phyloP scores from a whole-genome alignment of 192 early-diverging fungal genomes.

The Gonapodya sp. region DNA sequence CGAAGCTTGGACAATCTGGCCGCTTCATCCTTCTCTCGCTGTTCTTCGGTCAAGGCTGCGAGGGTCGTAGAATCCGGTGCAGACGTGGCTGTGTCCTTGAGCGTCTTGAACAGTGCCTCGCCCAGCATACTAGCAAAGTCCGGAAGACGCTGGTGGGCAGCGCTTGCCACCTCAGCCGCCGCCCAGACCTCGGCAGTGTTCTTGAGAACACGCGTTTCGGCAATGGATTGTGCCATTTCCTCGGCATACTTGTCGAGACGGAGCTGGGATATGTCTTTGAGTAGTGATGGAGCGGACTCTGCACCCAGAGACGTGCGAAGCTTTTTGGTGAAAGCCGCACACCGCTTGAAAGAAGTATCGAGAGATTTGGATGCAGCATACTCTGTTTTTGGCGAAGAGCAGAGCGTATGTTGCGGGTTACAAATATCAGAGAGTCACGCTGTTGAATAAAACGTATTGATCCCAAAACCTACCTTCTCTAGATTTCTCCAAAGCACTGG shows the following conservation, averaged over 20 bases:
- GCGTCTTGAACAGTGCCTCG: conserved; percentile 47
- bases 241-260: conserved; percentile 95
- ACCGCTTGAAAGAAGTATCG: conserved; percentile 96
- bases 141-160: conserved; percentile 84
- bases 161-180: conserved; percentile 66
- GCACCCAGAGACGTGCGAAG: conserved; percentile 62
- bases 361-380: conserved; percentile 31
- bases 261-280: conserved; percentile 71
- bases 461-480: background rate
- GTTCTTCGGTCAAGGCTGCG: conserved; percentile 54
- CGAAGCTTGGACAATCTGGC: conserved; percentile 55
- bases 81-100: conserved; percentile 38
- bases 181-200: conserved; percentile 64
- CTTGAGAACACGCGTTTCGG: conserved; percentile 61
- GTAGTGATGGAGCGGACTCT: conserved; percentile 53
- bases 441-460: background rate
- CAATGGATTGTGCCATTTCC: conserved; percentile 76
- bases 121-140: conserved; percentile 66
- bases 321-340: conserved; percentile 90
- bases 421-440: too few relatives aligned
- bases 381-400: background rate
- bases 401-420: too few relatives aligned
- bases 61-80: conserved; percentile 24
- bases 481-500: background rate
- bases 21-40: conserved; percentile 79